These are phyloP conservation scores for Poa pratensis DNA, from an alignment of 176 grass and related monocot genomes.

Conservation along the genomic window DNA sequence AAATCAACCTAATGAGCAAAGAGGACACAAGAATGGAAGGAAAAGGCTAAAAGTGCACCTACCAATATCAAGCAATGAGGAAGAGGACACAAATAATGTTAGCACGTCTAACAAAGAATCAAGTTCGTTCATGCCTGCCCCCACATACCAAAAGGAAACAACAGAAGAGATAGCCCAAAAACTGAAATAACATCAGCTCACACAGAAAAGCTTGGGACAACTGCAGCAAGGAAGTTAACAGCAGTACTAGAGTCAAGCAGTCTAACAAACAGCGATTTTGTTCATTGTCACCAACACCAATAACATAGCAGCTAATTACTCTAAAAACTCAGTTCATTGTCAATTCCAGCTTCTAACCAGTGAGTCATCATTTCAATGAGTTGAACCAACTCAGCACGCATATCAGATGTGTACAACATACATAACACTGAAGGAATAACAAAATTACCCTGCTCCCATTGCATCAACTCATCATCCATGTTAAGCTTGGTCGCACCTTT, in stretches of 20 bases:
- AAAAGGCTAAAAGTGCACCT: not conserved
- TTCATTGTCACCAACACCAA: constrained; percentile 37
- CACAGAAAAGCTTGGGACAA: not conserved
- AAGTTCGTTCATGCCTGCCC: constrained; percentile 4
- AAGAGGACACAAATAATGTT: not conserved
- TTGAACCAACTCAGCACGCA: constrained; percentile 20
- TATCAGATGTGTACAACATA: constrained; percentile 38
- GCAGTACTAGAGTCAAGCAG: constrained; percentile 17
- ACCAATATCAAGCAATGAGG: constrained; percentile 18
- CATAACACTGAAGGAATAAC: constrained; percentile 1
- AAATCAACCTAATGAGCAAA: constrained; percentile 1
- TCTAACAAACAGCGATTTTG: constrained; percentile 30
- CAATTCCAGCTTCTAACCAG: constrained; percentile 50
- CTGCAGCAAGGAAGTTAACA: constrained; percentile 36
- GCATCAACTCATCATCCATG: constrained; percentile 36
- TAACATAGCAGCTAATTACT: constrained; percentile 32
- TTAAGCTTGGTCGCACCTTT: constrained; percentile 17
- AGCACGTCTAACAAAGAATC: not conserved
- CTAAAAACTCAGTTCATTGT: constrained; percentile 37
- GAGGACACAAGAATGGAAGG: not conserved
- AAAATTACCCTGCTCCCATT: constrained; percentile 35
- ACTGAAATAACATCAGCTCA: constrained; percentile 17
- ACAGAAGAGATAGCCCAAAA: constrained; percentile 18
- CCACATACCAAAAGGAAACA: not conserved
- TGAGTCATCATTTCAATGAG: constrained; percentile 44